Conservation (phyloP, 192 early-diverging fungal genomes). For the Endogone sp. region DNA sequence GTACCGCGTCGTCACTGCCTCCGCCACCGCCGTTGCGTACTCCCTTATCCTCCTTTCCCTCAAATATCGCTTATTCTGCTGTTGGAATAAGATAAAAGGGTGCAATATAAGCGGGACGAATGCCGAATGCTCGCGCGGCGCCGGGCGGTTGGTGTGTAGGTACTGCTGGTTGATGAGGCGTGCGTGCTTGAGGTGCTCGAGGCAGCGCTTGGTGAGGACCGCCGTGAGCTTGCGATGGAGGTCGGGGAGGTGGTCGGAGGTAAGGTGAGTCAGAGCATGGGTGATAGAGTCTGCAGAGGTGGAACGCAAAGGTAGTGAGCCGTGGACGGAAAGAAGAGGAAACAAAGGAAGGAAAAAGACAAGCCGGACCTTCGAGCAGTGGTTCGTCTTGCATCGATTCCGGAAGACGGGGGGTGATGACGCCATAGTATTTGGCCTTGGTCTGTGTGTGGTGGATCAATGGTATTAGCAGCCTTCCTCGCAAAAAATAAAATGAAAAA, state of each 20-base stretch:
- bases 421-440: not conserved
- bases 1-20: conserved; percentile 38
- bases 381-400: conserved; percentile 35
- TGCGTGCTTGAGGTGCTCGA: conserved; percentile 35
- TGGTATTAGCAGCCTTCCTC: no score
- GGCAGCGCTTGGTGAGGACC: conserved; percentile 41
- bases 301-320: not conserved
- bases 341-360: not conserved
- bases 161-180: conserved; percentile 34
- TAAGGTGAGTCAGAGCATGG: not conserved
- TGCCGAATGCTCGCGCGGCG: conserved; percentile 43
- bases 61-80: conserved; percentile 27
- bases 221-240: conserved; percentile 31
- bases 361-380: conserved; percentile 36
- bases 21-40: conserved; percentile 30
- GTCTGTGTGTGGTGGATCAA: no score
- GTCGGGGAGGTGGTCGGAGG: conserved; percentile 24
- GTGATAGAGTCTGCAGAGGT: conserved; percentile 3
- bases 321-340: not conserved
- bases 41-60: conserved; percentile 12
- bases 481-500: no score
- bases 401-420: conserved; percentile 45
- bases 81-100: conserved; percentile 28
- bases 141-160: conserved; percentile 34
- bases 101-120: conserved; percentile 46